Conservation (phyloP, 441 rosid genomes). For the Oxalis stricta region DNA sequence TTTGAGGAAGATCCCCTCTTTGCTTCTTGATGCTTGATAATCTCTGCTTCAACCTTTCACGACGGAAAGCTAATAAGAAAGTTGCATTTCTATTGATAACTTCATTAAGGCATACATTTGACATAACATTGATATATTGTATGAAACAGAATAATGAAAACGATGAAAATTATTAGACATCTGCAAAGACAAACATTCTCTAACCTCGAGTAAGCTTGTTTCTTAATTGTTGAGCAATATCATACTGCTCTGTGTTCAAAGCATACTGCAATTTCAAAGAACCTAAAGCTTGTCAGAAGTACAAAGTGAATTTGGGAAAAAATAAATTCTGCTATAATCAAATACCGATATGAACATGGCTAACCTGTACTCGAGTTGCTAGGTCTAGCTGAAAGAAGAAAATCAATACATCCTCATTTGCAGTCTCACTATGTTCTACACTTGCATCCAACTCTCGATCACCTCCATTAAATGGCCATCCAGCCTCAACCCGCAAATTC, state of each 20-base stretch:
- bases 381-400: conserved; percentile 89
- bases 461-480: conserved; percentile 71
- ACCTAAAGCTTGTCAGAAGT: conserved; percentile 9
- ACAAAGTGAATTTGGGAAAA: conserved; percentile 2
- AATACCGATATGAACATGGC: not conserved
- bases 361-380: conserved; percentile 89
- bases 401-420: conserved; percentile 82
- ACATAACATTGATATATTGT: not conserved
- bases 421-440: conserved; percentile 72
- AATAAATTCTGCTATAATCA: not conserved
- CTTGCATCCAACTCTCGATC: conserved; percentile 45
- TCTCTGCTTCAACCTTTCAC: conserved; percentile 79
- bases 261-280: conserved; percentile 50
- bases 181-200: not conserved
- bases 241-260: conserved; percentile 75
- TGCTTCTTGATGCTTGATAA: conserved; percentile 45
- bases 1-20: conserved; percentile 79
- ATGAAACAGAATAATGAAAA: not conserved
- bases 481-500: conserved; percentile 51
- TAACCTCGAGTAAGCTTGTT: conserved; percentile 86
- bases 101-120: not conserved
- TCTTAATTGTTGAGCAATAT: conserved; percentile 70
- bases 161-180: not conserved
- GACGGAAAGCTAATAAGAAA: conserved; percentile 13
- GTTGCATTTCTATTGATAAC: not conserved